phyloP scores from a whole-genome alignment of 768 basidiomycete genomes.

The Suillus bovinus region DNA sequence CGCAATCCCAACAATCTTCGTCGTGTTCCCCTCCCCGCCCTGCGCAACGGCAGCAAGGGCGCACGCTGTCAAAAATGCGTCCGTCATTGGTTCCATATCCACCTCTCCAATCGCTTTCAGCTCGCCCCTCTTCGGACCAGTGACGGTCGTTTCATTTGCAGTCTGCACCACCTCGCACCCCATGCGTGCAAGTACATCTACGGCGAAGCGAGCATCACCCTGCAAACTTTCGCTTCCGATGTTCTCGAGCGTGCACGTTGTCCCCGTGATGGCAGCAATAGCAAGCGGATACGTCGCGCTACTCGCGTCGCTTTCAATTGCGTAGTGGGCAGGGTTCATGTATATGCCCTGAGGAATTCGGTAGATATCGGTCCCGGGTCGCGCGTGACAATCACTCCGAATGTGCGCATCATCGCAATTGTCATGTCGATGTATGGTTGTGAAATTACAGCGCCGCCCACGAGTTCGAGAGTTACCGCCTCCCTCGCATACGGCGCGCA shows the following conservation, averaged over 20 bases:
- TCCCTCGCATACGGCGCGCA: conserved; percentile 91
- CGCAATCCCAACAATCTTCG: conserved; percentile 91
- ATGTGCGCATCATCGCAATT: conserved; percentile 94
- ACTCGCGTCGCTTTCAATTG: conserved; percentile 93
- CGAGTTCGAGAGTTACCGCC: conserved; percentile 85
- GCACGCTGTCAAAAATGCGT: conserved; percentile 95
- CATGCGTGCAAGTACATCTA: conserved; percentile 91
- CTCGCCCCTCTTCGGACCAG: conserved; percentile 80
- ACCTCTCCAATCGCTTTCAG: conserved; percentile 77
- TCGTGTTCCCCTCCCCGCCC: conserved; percentile 55
- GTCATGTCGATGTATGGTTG: conserved; percentile 99
- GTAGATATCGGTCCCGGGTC: conserved; percentile 76
- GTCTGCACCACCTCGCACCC: conserved; percentile 92
- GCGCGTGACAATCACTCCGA: conserved; percentile 78
- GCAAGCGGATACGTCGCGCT: conserved; percentile 97
- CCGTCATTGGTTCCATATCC: conserved; percentile 99
- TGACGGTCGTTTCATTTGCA: conserved; percentile 84
- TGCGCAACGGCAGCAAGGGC: conserved; percentile 87
- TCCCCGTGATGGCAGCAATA: conserved; percentile 97
- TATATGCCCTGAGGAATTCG: conserved; percentile 83
- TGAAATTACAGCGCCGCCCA: conserved; percentile 93
- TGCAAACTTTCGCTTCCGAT: conserved; percentile 91
- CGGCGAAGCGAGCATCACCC: conserved; percentile 97
- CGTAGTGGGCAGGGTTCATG: conserved; percentile 76
- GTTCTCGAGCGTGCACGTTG: conserved; percentile 88